A percentile compares a stretch with the other conserved stretches of the same genome.
Evolutionary conservation across 2,329 filamentous ascomycete species (phyloP).

Genomic region (Saccharata proteae): DNA sequence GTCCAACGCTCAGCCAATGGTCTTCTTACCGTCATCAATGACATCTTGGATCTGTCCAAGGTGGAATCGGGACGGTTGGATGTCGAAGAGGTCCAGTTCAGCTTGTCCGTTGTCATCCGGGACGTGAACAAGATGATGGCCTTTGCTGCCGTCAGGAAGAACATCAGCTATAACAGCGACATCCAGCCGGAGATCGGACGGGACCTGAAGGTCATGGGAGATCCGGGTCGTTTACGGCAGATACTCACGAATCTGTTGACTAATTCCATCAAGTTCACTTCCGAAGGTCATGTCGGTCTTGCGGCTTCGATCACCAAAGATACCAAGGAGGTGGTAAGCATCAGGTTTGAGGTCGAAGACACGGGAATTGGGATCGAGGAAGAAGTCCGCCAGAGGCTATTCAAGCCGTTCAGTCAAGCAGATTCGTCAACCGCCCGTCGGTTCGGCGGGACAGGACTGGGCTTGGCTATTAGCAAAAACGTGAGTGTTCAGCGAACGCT

Average conservation of each 20-base stretch:
- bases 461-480: slow-evolving; percentile 71
- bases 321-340: slow-evolving; percentile 49
- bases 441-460: slow-evolving; percentile 70
- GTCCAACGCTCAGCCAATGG: slow-evolving; percentile 72
- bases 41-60: slow-evolving; percentile 84
- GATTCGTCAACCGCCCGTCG: slow-evolving; percentile 66
- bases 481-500: slow-evolving; percentile 14
- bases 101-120: slow-evolving; percentile 57
- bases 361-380: slow-evolving; percentile 75
- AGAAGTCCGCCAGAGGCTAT: slow-evolving; percentile 58
- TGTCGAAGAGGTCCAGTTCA: slow-evolving; percentile 72
- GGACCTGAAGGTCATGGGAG: slow-evolving; percentile 71
- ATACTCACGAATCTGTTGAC: slow-evolving; percentile 71
- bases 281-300: slow-evolving; percentile 38
- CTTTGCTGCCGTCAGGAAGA: slow-evolving; percentile 71
- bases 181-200: slow-evolving; percentile 50
- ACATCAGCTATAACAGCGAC: slow-evolving; percentile 57
- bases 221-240: slow-evolving; percentile 72
- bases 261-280: slow-evolving; percentile 30
- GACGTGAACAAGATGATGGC: slow-evolving; percentile 81
- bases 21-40: slow-evolving; percentile 77
- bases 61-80: slow-evolving; percentile 66
- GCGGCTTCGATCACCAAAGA: slow-evolving; percentile 52
- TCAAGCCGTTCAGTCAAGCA: slow-evolving; percentile 72
- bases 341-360: slow-evolving; percentile 63